phyloP scores from a whole-genome alignment of 768 basidiomycete genomes.

The Agrocybe praecox region DNA sequence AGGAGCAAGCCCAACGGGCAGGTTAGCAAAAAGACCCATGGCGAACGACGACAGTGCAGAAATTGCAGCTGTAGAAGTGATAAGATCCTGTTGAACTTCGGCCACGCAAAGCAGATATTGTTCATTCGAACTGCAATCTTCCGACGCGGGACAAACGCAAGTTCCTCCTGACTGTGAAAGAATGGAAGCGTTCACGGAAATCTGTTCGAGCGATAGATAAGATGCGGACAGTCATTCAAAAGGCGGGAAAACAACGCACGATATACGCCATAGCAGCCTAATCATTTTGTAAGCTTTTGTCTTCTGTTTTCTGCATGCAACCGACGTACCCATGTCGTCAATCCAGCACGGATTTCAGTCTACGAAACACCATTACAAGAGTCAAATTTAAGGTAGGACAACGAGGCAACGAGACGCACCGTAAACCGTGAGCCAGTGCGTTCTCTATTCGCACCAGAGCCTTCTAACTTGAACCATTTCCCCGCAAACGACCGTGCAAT shows the following conservation, averaged over 20 bases:
- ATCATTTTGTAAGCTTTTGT: background rate
- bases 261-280: conserved; percentile 88
- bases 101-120: conserved; percentile 59
- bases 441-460: conserved; percentile 64
- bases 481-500: conserved; percentile 52
- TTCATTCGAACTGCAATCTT: conserved; percentile 55
- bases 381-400: background rate
- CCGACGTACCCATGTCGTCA: conserved; percentile 76
- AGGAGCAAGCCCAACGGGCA: conserved; percentile 89
- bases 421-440: conserved; percentile 67
- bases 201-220: conserved; percentile 39
- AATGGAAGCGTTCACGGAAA: conserved; percentile 85
- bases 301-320: conserved; percentile 3
- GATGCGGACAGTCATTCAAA: background rate
- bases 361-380: conserved; percentile 24
- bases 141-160: conserved; percentile 68
- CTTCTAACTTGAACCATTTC: conserved; percentile 74
- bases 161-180: conserved; percentile 78
- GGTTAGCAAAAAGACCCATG: conserved; percentile 84
- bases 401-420: conserved; percentile 27
- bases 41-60: conserved; percentile 74
- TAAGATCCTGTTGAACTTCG: conserved; percentile 73
- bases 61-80: conserved; percentile 81
- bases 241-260: conserved; percentile 38
- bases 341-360: conserved; percentile 78